Percentiles rank a stretch among this genome's conserved stretches.
Evolutionary conservation across 164 flowering plant species (phyloP).

Genomic region (Saururus chinensis): DNA sequence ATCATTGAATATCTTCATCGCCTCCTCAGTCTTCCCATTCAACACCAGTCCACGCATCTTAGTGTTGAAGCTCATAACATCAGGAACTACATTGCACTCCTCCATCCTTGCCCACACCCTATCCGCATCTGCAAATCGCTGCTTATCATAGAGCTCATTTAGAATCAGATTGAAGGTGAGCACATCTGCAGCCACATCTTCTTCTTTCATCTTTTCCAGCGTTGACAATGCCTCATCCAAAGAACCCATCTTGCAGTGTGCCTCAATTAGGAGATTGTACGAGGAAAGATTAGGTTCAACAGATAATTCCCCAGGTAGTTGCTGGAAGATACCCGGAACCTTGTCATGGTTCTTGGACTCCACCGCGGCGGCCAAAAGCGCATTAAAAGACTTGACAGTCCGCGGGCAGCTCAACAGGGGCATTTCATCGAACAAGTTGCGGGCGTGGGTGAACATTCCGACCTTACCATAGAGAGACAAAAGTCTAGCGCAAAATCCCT

Average conservation of each 20-base stretch:
- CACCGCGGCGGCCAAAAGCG: conserved; percentile 31
- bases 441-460: conserved; percentile 40
- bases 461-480: conserved; percentile 25
- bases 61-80: conserved; percentile 19
- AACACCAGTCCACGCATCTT: conserved; percentile 25
- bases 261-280: conserved; percentile 30
- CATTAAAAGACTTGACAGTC: conserved; percentile 34
- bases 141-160: conserved; percentile 15
- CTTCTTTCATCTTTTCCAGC: conserved; percentile 30
- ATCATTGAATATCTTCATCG: conserved; percentile 25
- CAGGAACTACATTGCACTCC: conserved; percentile 16
- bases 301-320: conserved; percentile 17
- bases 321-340: conserved; percentile 22
- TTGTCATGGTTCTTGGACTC: conserved; percentile 21
- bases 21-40: conserved; percentile 16
- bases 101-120: conserved; percentile 31
- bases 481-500: conserved; percentile 19
- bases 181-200: conserved; percentile 27
- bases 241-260: conserved; percentile 25
- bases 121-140: conserved; percentile 27
- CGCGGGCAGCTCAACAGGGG: conserved; percentile 28
- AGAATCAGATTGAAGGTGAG: conserved; percentile 38
- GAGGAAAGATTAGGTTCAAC: conserved; percentile 26
- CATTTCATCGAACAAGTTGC: conserved; percentile 47
- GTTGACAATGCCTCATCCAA: conserved; percentile 24